These are phyloP conservation scores for Zasmidium cellare DNA, from an alignment of 2,329 filamentous ascomycete genomes.

Conservation along the genomic window DNA sequence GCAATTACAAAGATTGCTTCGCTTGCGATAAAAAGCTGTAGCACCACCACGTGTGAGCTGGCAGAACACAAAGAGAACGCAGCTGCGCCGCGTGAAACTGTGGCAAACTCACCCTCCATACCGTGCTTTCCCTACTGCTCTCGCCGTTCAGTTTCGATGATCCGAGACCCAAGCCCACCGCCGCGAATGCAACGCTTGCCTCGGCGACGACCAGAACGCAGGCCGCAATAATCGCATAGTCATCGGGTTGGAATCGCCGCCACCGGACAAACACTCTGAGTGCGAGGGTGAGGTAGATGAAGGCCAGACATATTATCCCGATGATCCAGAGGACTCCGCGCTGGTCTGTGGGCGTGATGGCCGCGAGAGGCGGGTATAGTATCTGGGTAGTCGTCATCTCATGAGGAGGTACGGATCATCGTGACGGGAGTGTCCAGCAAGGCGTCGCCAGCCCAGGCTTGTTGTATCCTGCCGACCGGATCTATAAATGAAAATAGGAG, in stretches of 20 bases:
- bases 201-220: slow-evolving; percentile 14
- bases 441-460: too few species aligned
- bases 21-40: slow-evolving; percentile 16
- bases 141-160: not conserved
- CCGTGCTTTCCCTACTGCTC: not conserved
- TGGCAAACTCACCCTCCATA: slow-evolving; percentile 12
- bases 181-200: slow-evolving; percentile 8
- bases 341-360: slow-evolving; percentile 9
- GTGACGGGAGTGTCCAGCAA: not conserved
- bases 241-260: slow-evolving; percentile 15
- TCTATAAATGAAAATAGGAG: not conserved
- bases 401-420: not conserved
- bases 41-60: not conserved
- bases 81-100: not conserved
- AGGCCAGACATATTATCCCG: slow-evolving; percentile 12
- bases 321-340: slow-evolving; percentile 16
- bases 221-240: slow-evolving; percentile 12
- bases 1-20: slow-evolving; percentile 13
- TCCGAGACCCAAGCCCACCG: slow-evolving; percentile 13
- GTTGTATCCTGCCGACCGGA: too few species aligned
- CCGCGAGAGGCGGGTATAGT: slow-evolving; percentile 13
- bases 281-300: slow-evolving; percentile 13
- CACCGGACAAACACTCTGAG: slow-evolving; percentile 15
- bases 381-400: slow-evolving; percentile 5
- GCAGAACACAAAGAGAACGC: not conserved